Evolutionary conservation across 2,329 filamentous ascomycete genomes (phyloP).

Genomic region (Arthrobotrys iridis): DNA sequence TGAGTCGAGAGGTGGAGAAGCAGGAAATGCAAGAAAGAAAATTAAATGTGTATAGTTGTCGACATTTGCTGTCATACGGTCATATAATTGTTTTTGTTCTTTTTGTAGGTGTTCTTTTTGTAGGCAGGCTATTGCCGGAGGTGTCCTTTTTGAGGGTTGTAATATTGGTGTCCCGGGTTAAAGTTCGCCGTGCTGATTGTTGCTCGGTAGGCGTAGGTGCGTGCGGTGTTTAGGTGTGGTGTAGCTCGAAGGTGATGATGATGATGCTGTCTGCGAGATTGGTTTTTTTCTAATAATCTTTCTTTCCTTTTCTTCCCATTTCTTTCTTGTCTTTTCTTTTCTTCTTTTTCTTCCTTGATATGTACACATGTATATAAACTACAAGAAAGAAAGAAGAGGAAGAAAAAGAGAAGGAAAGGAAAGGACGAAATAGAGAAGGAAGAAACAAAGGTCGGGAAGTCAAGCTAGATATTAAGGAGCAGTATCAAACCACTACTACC

Average conservation of each 20-base stretch:
- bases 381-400: not conserved
- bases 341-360: slow-evolving; percentile 21
- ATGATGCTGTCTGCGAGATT: not conserved
- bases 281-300: not conserved
- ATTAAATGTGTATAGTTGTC: slow-evolving; percentile 9
- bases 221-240: not conserved
- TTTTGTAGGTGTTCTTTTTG: slow-evolving; percentile 9
- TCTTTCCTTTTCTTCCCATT: not conserved
- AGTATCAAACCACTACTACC: too few relatives aligned
- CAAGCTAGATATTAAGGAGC: too few relatives aligned
- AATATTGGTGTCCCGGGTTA: slow-evolving; percentile 1
- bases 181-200: not conserved
- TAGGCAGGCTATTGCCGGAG: not conserved
- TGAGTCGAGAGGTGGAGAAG: not conserved
- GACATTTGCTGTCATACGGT: slow-evolving; percentile 47
- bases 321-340: not conserved
- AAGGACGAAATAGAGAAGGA: not conserved
- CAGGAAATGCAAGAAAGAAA: slow-evolving; percentile 25
- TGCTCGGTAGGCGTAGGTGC: not conserved
- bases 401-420: not conserved
- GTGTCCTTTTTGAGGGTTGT: not conserved
- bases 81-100: slow-evolving; percentile 9
- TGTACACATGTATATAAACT: slow-evolving; percentile 26
- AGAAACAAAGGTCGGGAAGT: not conserved
- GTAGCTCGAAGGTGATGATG: not conserved